Percentiles rank a stretch among this genome's conserved stretches.
These are phyloP conservation scores for Fomitopsis serialis DNA, from an alignment of 768 basidiomycete genomes.

Conservation along the genomic window DNA sequence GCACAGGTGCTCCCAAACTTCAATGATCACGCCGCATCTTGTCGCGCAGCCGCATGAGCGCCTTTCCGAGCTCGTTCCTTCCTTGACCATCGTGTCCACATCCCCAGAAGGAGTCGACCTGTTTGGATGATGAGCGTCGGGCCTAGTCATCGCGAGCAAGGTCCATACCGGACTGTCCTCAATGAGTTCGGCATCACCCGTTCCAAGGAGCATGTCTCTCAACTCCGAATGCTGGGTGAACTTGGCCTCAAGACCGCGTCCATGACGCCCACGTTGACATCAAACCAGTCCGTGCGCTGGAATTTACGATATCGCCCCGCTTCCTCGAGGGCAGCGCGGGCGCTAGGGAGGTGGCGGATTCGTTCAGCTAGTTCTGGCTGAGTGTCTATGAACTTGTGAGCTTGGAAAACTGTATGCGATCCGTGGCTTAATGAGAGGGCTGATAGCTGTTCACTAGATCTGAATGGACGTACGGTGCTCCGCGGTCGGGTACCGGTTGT, in stretches of 20 bases:
- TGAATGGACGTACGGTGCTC: neutral
- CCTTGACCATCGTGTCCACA: conserved; percentile 45
- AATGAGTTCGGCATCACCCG: conserved; percentile 40
- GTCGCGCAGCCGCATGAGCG: conserved; percentile 51
- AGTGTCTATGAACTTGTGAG: conserved; percentile 6
- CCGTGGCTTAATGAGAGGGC: neutral
- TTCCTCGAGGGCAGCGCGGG: conserved; percentile 10
- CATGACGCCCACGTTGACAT: conserved; percentile 26
- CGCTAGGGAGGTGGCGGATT: conserved; percentile 2
- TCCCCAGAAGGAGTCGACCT: conserved; percentile 63
- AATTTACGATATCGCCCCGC: conserved; percentile 1
- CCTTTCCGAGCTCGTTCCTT: conserved; percentile 57
- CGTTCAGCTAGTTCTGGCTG: conserved; percentile 11
- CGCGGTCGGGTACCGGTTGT: neutral
- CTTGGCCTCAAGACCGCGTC: conserved; percentile 61
- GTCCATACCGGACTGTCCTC: neutral
- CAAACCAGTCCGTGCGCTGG: conserved; percentile 6
- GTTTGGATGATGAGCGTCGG: conserved; percentile 41
- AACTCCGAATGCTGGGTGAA: conserved; percentile 66
- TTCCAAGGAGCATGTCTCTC: conserved; percentile 46
- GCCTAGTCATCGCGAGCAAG: too few relatives aligned
- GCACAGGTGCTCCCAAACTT: too few relatives aligned
- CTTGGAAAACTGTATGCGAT: conserved; percentile 5
- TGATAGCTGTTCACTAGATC: neutral
- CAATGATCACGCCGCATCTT: conserved; percentile 27